These are phyloP conservation scores for Nicotiana knightiana DNA, from an alignment of 257 asterid species.

Conservation along the genomic window DNA sequence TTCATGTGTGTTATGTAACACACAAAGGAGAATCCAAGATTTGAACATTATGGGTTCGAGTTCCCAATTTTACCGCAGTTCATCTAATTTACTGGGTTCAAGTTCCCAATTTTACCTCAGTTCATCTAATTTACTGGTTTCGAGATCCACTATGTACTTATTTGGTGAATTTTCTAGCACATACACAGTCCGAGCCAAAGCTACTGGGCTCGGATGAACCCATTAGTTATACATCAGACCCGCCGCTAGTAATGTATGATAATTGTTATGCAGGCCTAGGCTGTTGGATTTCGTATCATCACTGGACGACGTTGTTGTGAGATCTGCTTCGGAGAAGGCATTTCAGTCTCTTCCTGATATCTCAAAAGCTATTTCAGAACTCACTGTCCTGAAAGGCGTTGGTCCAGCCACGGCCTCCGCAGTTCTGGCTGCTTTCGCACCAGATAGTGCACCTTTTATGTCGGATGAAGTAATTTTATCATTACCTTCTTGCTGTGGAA, in stretches of 20 bases:
- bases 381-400: conserved; percentile 76
- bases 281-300: conserved; percentile 62
- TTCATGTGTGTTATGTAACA: no score
- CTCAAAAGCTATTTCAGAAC: conserved; percentile 49
- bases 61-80: no score
- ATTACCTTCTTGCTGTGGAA: background rate
- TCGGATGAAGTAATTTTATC: conserved; percentile 62
- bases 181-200: no score
- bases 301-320: conserved; percentile 46
- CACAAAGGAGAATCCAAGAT: no score
- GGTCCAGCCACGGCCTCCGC: conserved; percentile 99
- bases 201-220: no score
- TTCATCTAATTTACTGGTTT: no score
- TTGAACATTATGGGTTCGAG: no score
- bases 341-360: conserved; percentile 59
- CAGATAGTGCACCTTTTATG: conserved; percentile 83
- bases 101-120: no score
- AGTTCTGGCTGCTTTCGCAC: conserved; percentile 76
- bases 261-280: conserved; percentile 37
- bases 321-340: conserved; percentile 66
- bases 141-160: no score
- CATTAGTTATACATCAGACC: no score
- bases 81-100: no score
- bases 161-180: no score
- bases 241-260: background rate